Conservation (phyloP, 1,284 basidiomycete genomes). For the Cutaneotrichosporon sp. region DNA sequence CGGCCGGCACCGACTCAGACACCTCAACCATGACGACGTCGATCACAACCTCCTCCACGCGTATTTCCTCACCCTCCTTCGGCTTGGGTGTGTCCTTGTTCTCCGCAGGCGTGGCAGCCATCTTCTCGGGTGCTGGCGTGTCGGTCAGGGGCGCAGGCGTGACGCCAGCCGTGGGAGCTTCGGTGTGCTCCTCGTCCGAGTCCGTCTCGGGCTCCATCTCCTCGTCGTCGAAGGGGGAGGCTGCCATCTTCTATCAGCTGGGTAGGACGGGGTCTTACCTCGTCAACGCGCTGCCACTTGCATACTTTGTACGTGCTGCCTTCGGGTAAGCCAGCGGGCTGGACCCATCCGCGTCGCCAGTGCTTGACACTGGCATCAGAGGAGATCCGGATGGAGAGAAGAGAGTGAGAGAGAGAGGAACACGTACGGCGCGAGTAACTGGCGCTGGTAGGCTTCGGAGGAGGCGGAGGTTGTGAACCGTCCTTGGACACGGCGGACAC, state of each 20-base stretch:
- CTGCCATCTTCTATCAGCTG: slow-evolving; percentile 11
- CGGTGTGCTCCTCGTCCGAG: slow-evolving; percentile 16
- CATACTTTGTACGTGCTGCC: slow-evolving; percentile 39
- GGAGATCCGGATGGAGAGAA: neutral
- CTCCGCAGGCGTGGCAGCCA: slow-evolving; percentile 14
- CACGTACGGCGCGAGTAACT: slow-evolving; percentile 40
- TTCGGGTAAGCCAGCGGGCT: slow-evolving; percentile 36
- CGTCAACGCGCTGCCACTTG: slow-evolving; percentile 27
- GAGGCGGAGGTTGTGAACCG: slow-evolving; percentile 36
- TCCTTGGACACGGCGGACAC: slow-evolving; percentile 31
- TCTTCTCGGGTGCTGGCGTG: slow-evolving; percentile 10
- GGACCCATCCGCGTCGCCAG: slow-evolving; percentile 40
- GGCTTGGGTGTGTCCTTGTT: slow-evolving; percentile 3
- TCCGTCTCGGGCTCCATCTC: slow-evolving; percentile 15
- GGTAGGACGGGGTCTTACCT: slow-evolving; percentile 7
- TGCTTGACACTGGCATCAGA: slow-evolving; percentile 34
- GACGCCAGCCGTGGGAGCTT: slow-evolving; percentile 18
- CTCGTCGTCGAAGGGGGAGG: slow-evolving; percentile 24
- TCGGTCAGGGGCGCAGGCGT: slow-evolving; percentile 17
- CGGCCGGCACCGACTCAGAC: neutral
- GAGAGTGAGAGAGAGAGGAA: neutral
- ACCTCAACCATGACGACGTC: neutral
- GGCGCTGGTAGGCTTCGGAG: slow-evolving; percentile 38
- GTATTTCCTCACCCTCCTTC: slow-evolving; percentile 2
- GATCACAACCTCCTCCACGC: neutral